Percentiles rank a stretch among this genome's conserved stretches.
Evolutionary conservation across 1,284 basidiomycete genomes (phyloP).

Genomic region (Ganoderma lucidum): DNA sequence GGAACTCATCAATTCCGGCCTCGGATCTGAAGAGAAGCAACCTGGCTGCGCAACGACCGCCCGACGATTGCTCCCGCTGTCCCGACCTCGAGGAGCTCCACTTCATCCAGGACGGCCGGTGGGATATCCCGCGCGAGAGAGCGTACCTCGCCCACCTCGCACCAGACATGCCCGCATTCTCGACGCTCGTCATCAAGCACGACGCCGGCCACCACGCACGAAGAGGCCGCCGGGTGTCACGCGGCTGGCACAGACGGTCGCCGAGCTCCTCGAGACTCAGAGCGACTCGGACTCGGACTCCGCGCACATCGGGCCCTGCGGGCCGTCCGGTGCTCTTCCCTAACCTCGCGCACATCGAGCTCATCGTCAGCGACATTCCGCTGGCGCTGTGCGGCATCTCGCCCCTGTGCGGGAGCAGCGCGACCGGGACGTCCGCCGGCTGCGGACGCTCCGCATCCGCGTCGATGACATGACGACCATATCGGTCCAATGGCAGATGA

Average conservation of each 20-base stretch:
- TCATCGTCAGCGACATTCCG: background rate
- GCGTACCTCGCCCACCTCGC: background rate
- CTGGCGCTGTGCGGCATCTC: background rate
- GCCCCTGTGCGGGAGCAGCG: background rate
- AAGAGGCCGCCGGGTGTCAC: too few species aligned
- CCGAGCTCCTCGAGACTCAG: background rate
- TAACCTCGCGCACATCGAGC: background rate
- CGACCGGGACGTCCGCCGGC: background rate
- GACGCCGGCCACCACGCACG: background rate
- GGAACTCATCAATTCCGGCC: too few species aligned
- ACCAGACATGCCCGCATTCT: background rate
- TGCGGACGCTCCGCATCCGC: background rate
- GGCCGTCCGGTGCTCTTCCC: background rate
- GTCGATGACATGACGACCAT: background rate
- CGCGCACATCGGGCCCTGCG: too few species aligned
- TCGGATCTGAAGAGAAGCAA: background rate
- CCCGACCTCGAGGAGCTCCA: background rate
- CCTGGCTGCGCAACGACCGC: background rate
- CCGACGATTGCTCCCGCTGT: background rate
- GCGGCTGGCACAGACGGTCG: background rate
- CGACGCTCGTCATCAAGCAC: background rate
- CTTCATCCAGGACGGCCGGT: background rate
- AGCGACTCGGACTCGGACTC: background rate
- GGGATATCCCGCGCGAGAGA: background rate
- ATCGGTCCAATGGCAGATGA: background rate